Percentiles rank a stretch among this genome's conserved stretches.
These are phyloP conservation scores for Triticum urartu DNA, from an alignment of 176 grass and related monocot genomes.

Conservation along the genomic window DNA sequence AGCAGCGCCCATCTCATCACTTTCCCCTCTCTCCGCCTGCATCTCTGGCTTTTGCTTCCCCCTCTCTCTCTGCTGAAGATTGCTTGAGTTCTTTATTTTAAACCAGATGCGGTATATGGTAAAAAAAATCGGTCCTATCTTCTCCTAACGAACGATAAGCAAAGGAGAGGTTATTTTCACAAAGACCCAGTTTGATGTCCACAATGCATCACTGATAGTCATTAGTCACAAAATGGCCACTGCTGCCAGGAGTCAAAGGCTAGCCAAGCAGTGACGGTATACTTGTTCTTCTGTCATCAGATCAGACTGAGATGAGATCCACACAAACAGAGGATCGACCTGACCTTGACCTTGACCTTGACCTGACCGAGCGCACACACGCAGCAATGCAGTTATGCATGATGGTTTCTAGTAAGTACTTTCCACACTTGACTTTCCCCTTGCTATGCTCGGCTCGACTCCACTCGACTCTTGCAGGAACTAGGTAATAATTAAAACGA, in stretches of 20 bases:
- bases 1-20: conserved; percentile 7
- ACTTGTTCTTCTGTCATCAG: background rate
- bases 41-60: background rate
- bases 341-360: background rate
- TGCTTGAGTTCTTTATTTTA: too few species aligned
- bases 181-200: too few species aligned
- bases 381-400: background rate
- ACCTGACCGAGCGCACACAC: background rate
- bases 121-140: too few species aligned
- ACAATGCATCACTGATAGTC: too few species aligned
- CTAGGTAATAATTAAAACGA: conserved; percentile 24
- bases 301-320: conserved; percentile 3
- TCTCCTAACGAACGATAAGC: too few species aligned
- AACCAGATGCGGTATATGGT: too few species aligned
- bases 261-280: conserved; percentile 1
- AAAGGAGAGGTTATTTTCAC: background rate
- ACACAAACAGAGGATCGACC: background rate
- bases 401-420: background rate
- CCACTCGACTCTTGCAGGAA: background rate
- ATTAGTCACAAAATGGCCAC: background rate
- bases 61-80: background rate
- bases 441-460: background rate
- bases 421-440: background rate
- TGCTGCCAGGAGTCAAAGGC: background rate
- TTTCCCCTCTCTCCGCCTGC: conserved; percentile 6